phyloP scores from a whole-genome alignment of 768 basidiomycete genomes.

The Boletus tylopilopsis region DNA sequence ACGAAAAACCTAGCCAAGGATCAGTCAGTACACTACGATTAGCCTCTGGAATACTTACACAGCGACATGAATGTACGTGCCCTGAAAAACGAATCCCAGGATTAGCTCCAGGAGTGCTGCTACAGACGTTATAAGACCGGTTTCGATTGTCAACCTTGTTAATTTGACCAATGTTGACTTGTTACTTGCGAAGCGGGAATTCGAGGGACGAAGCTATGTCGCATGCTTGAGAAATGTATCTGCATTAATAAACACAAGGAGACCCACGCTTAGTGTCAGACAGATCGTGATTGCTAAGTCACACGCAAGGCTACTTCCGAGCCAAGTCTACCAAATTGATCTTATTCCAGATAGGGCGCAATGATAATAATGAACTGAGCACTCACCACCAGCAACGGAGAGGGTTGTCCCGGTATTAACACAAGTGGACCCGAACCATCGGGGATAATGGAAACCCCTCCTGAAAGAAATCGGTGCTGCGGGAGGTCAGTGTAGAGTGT shows the following conservation, averaged over 20 bases:
- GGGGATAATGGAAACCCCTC: fast-evolving
- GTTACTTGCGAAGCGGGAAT: not conserved
- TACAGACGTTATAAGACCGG: conserved; percentile 18
- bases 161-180: conserved; percentile 4
- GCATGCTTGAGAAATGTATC: not conserved
- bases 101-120: conserved; percentile 19
- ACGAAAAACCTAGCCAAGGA: conserved; percentile 5
- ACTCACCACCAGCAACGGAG: conserved; percentile 11
- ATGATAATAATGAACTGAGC: too few species aligned
- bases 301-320: conserved; percentile 17
- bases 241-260: not conserved
- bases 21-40: not conserved
- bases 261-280: conserved; percentile 14
- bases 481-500: too few species aligned
- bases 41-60: conserved; percentile 10
- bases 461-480: too few species aligned
- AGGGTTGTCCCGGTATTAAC: too few species aligned
- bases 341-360: too few species aligned
- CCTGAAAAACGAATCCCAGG: conserved; percentile 3
- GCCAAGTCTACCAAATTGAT: conserved; percentile 14
- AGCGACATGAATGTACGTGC: conserved; percentile 4
- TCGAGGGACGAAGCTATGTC: conserved; percentile 12
- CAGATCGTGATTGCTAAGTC: conserved; percentile 20
- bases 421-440: too few species aligned
- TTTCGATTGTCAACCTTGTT: conserved; percentile 23